Evolutionary conservation across 305 asterid genomes (phyloP).

Genomic region (Nicotiana rustica): DNA sequence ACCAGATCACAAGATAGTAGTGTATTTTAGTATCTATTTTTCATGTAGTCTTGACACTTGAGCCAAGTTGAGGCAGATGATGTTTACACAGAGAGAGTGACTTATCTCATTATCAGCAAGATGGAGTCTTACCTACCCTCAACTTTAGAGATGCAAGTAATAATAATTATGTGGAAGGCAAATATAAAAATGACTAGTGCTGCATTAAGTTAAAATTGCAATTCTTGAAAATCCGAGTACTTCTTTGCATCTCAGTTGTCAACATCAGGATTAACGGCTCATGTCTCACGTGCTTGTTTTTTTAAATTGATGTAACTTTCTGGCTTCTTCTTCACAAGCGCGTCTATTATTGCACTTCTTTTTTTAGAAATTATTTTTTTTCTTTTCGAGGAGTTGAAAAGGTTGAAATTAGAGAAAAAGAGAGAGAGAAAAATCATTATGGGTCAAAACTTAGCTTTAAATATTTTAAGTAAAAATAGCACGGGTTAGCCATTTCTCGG

Average conservation of each 20-base stretch:
- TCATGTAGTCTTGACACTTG: neutral
- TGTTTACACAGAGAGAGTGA: neutral
- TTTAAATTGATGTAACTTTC: no score
- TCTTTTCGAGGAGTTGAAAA: no score
- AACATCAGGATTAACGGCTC: neutral
- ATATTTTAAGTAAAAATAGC: no score
- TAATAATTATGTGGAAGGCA: neutral
- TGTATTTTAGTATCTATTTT: neutral
- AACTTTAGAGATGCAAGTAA: neutral
- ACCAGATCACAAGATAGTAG: conserved; percentile 10
- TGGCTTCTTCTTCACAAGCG: no score
- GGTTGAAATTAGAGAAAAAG: no score
- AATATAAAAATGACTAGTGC: neutral
- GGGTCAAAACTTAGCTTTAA: no score
- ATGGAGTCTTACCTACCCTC: neutral
- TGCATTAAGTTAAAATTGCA: neutral
- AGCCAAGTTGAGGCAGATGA: neutral
- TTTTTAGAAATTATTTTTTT: no score
- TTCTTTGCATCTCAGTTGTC: neutral
- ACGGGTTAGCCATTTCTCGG: no score
- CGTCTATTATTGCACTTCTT: no score
- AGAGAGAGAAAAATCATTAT: no score
- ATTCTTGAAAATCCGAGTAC: neutral
- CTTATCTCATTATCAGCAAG: neutral
- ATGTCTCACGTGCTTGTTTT: neutral